Percentiles rank a stretch among this genome's conserved stretches.
Conservation (phyloP, 768 basidiomycete genomes). For the Holtermannia corniformis region DNA sequence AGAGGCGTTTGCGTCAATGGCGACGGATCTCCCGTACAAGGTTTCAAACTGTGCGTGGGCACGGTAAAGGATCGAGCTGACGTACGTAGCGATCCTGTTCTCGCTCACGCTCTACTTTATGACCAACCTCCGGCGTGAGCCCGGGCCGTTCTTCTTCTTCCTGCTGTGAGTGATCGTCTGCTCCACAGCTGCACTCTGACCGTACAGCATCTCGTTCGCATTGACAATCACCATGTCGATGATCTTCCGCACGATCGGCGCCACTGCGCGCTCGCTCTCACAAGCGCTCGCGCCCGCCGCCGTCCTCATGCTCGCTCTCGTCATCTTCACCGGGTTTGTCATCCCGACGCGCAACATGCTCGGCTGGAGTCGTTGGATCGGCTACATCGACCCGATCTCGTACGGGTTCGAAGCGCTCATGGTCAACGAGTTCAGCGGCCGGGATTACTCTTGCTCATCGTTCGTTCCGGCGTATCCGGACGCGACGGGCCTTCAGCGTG, state of each 20-base stretch:
- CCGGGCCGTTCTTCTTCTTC: constrained; percentile 48
- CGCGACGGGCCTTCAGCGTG: constrained; percentile 6
- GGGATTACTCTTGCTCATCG: constrained; percentile 45
- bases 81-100: constrained; percentile 32
- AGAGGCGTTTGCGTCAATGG: constrained; percentile 39
- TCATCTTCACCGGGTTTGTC: constrained; percentile 57
- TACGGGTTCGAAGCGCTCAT: constrained; percentile 71
- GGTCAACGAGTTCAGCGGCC: constrained; percentile 76
- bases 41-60: constrained; percentile 4
- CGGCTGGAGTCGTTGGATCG: constrained; percentile 46
- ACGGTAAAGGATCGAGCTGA: constrained; percentile 12
- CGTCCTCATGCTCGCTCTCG: constrained; percentile 69
- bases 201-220: constrained; percentile 71
- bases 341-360: constrained; percentile 41
- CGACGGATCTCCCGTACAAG: constrained; percentile 40
- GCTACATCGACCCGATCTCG: constrained; percentile 62
- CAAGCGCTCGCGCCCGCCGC: constrained; percentile 53
- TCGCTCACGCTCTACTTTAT: constrained; percentile 46
- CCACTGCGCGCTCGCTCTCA: constrained; percentile 57
- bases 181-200: constrained; percentile 53
- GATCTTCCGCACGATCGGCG: constrained; percentile 51
- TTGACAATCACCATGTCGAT: constrained; percentile 49
- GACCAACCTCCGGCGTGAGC: constrained; percentile 46
- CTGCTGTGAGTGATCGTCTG: too few relatives aligned
- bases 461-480: constrained; percentile 35